Conservation (phyloP, 1,284 basidiomycete species). For the Cryptococcus sp. region DNA sequence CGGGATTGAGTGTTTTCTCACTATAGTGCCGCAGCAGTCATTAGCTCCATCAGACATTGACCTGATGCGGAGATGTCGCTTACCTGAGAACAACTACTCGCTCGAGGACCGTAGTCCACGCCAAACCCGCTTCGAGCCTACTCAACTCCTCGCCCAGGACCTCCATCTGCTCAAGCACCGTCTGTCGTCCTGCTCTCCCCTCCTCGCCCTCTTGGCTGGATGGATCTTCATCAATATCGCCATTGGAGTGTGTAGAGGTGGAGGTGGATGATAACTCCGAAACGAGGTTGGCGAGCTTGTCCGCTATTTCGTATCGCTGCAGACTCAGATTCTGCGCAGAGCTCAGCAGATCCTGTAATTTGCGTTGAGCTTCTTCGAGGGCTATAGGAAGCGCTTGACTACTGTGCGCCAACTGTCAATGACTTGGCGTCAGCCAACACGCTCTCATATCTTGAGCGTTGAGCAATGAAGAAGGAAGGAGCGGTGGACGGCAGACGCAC, state of each 20-base stretch:
- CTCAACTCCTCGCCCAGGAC: conserved; percentile 71
- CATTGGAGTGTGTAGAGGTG: not conserved
- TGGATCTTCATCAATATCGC: conserved; percentile 2
- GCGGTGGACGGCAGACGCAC: conserved; percentile 20
- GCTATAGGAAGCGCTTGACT: conserved; percentile 33
- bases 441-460: too few relatives aligned
- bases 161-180: conserved; percentile 63
- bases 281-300: conserved; percentile 41
- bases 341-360: conserved; percentile 53
- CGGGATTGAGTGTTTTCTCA: conserved; percentile 41
- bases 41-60: not conserved
- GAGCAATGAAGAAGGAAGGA: not conserved
- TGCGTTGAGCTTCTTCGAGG: conserved; percentile 30
- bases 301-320: conserved; percentile 64
- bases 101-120: conserved; percentile 74
- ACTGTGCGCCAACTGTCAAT: conserved; percentile 29
- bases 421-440: too few relatives aligned
- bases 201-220: conserved; percentile 2
- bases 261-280: conserved; percentile 27
- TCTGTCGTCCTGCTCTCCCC: conserved; percentile 11
- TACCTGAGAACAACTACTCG: conserved; percentile 73
- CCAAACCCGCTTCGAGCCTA: conserved; percentile 71
- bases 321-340: conserved; percentile 72
- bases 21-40: conserved; percentile 21
- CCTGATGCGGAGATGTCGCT: conserved; percentile 26